Conservation (phyloP, 768 basidiomycete species). For the Trichaptum fuscoviolaceum region DNA sequence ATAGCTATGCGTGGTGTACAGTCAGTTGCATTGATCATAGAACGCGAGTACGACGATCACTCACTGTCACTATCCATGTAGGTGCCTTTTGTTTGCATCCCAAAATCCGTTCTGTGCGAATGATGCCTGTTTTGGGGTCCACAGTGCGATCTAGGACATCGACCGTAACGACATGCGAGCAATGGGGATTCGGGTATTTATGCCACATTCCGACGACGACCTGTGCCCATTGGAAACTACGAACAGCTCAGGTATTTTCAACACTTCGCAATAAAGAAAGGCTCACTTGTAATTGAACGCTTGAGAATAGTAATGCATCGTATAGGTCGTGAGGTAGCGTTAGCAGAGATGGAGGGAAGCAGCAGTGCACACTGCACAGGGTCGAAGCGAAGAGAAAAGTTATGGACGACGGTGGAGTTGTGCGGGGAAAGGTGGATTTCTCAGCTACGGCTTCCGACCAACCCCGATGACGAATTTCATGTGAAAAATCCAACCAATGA, state of each 20-base stretch:
- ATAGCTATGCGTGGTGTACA: slow-evolving; percentile 47
- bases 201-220: slow-evolving; percentile 92
- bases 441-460: not conserved
- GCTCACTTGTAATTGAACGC: slow-evolving; percentile 80
- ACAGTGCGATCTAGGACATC: slow-evolving; percentile 84
- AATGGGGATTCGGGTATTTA: slow-evolving; percentile 94
- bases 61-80: slow-evolving; percentile 87
- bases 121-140: slow-evolving; percentile 78
- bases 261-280: slow-evolving; percentile 5
- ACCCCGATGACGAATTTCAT: not conserved
- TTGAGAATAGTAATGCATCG: slow-evolving; percentile 86
- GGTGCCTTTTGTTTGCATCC: slow-evolving; percentile 93
- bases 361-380: not conserved
- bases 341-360: not conserved
- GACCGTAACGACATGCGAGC: slow-evolving; percentile 81
- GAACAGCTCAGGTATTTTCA: slow-evolving; percentile 13
- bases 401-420: not conserved
- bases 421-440: slow-evolving; percentile 1
- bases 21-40: not conserved
- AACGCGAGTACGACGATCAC: slow-evolving; percentile 18
- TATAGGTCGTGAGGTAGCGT: slow-evolving; percentile 6
- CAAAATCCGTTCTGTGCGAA: slow-evolving; percentile 85
- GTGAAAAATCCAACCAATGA: not conserved
- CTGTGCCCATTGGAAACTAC: slow-evolving; percentile 85
- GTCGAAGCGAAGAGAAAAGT: slow-evolving; percentile 1